Conservation (phyloP, 2,329 filamentous ascomycete genomes). For the Fusarium coffeatum region DNA sequence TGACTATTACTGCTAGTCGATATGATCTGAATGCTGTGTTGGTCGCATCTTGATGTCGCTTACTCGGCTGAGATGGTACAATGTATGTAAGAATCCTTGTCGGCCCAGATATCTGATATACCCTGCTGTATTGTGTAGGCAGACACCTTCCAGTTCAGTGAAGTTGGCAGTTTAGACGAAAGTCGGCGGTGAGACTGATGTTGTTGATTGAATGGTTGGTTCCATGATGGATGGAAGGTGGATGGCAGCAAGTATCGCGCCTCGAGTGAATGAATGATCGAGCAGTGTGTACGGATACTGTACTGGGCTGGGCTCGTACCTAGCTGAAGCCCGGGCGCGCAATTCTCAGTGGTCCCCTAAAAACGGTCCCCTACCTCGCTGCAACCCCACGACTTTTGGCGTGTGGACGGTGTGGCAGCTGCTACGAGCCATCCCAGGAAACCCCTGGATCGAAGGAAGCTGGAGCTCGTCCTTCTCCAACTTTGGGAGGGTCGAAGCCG, state of each 20-base stretch:
- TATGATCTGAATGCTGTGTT: not conserved
- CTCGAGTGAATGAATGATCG: slow-evolving; percentile 18
- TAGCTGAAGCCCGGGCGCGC: slow-evolving; percentile 6
- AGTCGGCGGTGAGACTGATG: slow-evolving; percentile 26
- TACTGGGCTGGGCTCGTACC: not conserved
- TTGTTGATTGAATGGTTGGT: slow-evolving; percentile 2
- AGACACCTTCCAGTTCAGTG: slow-evolving; percentile 5
- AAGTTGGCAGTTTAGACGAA: not conserved
- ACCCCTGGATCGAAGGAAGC: slow-evolving; percentile 36
- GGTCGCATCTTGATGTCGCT: slow-evolving; percentile 2
- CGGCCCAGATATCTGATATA: not conserved
- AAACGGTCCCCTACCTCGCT: slow-evolving; percentile 33
- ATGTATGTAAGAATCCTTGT: slow-evolving; percentile 23
- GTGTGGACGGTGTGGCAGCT: slow-evolving; percentile 30
- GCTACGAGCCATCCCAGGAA: slow-evolving; percentile 33
- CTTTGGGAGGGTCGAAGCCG: slow-evolving; percentile 24
- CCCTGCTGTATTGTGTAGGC: not conserved
- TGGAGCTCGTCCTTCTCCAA: slow-evolving; percentile 27
- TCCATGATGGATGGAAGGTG: not conserved
- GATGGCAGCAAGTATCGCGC: slow-evolving; percentile 13
- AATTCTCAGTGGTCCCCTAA: slow-evolving; percentile 36
- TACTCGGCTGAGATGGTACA: slow-evolving; percentile 19
- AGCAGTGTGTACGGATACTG: not conserved
- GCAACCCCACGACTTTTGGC: slow-evolving; percentile 37
- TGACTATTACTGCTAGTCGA: not conserved